Evolutionary conservation across 208 protist species (phyloP), one percentile per base, ranked within the genome.

Genomic region (Novymonas esmeraldas): DNA sequence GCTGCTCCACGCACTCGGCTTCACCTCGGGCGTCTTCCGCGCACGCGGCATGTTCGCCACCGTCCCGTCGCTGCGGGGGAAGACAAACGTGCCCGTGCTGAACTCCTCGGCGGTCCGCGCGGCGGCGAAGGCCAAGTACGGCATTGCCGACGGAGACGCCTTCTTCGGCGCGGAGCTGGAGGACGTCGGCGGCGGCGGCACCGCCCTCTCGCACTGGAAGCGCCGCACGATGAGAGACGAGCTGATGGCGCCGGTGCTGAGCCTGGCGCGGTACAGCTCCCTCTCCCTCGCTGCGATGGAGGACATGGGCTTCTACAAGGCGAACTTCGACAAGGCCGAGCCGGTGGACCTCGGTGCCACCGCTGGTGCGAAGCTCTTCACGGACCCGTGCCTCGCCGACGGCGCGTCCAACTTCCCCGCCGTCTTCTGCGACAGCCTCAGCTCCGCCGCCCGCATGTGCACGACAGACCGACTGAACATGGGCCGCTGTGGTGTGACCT

Each of bases 1-100:
- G 59, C 68, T 96, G 2, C 64, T 90, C 22, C 94, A 98, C 78
- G 83, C 89, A 16, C 70, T 97, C 11, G 94, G 94, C 18, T 97
- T 95, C 60, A 61, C 28, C 41, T 41, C 7, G 9, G 44, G 7
- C 9, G 24, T 50, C 33, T 90, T 84, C 49, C 10, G 50, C 4
- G 50, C 7, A 7, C 22, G 31, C n/a, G 28, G 36, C 24, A 66
- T 84, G 48, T 22, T 69, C 22, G 14, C 29, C 18, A 63, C 22
- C 26, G 52, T 76, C 20, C 28, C 45, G 10, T 64, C 28, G 0
- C 16, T 87, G 39, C 74, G 85, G 14, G 70, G 74, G 7, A 91
- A 84, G 73, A 22, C 29, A 10, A 45, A 60, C 7, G 46, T 61
- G 34, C 51, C 48, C 6, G 70, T 76, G 6, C 65, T 96, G 0